Evolutionary conservation across 2,329 filamentous ascomycete genomes (phyloP), one percentile per base, ranked within the genome.

Genomic region (Diplodia sapinea): DNA sequence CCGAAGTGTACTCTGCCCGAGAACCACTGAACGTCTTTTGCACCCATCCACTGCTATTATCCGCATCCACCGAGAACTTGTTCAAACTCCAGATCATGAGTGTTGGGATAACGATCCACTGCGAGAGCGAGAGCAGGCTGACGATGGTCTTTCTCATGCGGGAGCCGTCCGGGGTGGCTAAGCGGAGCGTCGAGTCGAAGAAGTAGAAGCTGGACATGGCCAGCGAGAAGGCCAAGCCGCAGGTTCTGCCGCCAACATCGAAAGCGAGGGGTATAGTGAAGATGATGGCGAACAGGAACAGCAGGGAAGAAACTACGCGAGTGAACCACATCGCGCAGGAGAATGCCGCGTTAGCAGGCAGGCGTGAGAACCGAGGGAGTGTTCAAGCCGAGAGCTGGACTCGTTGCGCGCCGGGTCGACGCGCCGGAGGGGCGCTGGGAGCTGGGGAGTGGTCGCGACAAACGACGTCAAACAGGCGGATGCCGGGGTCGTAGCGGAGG

Each of bases 241-340:
- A 96, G 74, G 95, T 94, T 75, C 93, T 90, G 70, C 95, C 95
- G 78, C 95, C 95, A 75, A 98, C 94, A 87, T 99, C 95, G 83
- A 98, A 98, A 75, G 94, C 92, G 77, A 99, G 89, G 70, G 95
- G 95, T 78, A 99, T 95, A 70, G 93, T 97, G 77, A 98, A 91
- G 77, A 98, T 89, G 79, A 97, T 93, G 81, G 91, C 91, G 81
- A 94, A 86, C 74, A 98, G 89, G 82, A 97, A 98, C 81, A 92
- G 81, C 77, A 90, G 85, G 81, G 92, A 92, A 76, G 92, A 92
- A 73, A 94, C 78, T 78, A 90, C 86, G 78, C 90, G 89, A 80
- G 94, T 88, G 80, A 94, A 85, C 90, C 90, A 93, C 92, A 97
- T 96, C 81, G 82, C 79, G 80, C 82, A 80, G 79, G 75, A 13